Conservation (phyloP, 2,329 filamentous ascomycete species). For the Plenodomus lindquistii region DNA sequence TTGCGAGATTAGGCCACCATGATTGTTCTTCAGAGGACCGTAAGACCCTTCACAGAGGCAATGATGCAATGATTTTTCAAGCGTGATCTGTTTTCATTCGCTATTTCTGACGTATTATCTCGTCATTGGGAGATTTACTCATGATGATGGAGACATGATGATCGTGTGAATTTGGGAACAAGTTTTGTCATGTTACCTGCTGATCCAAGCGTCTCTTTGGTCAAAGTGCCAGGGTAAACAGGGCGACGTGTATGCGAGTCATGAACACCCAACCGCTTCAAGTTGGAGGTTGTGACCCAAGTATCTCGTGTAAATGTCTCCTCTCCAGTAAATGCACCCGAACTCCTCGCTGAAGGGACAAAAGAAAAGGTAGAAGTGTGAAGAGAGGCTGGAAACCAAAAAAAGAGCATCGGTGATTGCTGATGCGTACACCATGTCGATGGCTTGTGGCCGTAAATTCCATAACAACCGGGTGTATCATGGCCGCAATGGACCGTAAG, state of each 20-base stretch:
- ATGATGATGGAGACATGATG: too few species aligned
- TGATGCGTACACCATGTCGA: background rate
- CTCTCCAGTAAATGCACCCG: conserved; percentile 18
- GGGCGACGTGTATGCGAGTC: conserved; percentile 1
- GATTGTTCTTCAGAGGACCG: too few species aligned
- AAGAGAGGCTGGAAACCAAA: conserved; percentile 6
- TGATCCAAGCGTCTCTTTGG: background rate
- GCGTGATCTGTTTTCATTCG: too few species aligned
- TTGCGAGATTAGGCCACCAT: too few species aligned
- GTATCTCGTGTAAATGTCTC: conserved; percentile 19
- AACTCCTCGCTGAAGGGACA: conserved; percentile 30
- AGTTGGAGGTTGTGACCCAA: conserved; percentile 14
- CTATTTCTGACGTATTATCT: too few species aligned
- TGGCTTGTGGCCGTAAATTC: background rate
- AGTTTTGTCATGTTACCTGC: background rate
- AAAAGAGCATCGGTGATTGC: background rate
- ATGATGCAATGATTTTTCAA: too few species aligned
- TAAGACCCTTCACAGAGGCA: too few species aligned
- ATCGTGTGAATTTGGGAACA: background rate
- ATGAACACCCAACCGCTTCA: conserved; percentile 11
- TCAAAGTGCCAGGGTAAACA: background rate
- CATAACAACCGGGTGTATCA: conserved; percentile 2
- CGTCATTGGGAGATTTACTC: too few species aligned
- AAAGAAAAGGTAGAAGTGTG: conserved; percentile 7
- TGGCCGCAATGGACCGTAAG: conserved; percentile 9